Base-by-base conservation (phyloP, 129 eudicot species). In the Lactuca sativa region DNA sequence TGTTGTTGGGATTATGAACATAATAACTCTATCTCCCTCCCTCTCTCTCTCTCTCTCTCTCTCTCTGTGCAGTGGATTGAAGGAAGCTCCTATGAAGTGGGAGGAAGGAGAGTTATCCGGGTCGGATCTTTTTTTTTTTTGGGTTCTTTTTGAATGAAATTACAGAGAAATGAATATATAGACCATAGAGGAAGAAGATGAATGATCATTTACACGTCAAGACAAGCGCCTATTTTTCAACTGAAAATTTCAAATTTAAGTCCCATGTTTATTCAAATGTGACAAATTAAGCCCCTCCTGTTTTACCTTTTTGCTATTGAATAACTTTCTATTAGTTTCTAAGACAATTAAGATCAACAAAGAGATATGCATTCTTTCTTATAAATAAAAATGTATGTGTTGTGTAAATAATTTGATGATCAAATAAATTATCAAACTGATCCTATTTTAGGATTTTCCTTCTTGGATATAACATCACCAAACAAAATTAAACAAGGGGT, bases 181-280 rank as follows among this genome's bases (percentile, higher is more conserved):
- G 66, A 62, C 51, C 54, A 56, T 30, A 61, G 66, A 62, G 59
- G 81, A 62, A 43, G 71, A 14, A 61, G 76, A 70, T 61, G 71
- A 77, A 56, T 62, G 76, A 70, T 41, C 57, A 47, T 66, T 48
- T 71, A 57, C 62, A 55, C 72, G 52, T 77, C 81, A 69, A 52
- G 52, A 34, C 59, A 72, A 72, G 52, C 53, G 51, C 18, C 33
- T 6, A 41, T 44, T 21, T 76, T 61, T 63, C 56, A 69, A 69
- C 76, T 77, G 59, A 54, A 36, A 11, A 36, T 77, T 70, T 69
- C 11, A 7, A 62, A 7, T 70, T 62, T 12, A 21, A 17, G 69
- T 37, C 74, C 69, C 51, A 5, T 32, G 2, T 9, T 59, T 59
- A 34, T 67, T 59, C 33, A 40, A 21, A 51, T 67, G 11, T 75